Base-by-base conservation (phyloP, 2,329 filamentous ascomycete species). In the Conoideocrella luteorostrata region DNA sequence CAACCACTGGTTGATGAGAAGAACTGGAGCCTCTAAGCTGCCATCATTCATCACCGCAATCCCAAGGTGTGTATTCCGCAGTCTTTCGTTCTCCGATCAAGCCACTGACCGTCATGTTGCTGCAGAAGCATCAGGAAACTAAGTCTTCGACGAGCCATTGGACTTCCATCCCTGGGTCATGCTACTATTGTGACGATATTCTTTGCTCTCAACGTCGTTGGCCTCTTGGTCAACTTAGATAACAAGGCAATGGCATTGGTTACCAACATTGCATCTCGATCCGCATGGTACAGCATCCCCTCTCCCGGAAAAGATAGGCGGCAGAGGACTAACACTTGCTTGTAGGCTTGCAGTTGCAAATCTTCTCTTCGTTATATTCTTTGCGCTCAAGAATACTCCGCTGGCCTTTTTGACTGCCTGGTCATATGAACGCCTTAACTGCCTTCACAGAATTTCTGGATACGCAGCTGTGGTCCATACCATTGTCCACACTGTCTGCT, bases 341-440 rank as follows among this genome's bases (percentile, higher is more conserved):
- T 6, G 22, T 23, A 70, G 67, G 67, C 55, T 70, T 45, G 55
- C 62, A 1, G 50, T 68, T 13, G 54, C 48, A 10, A 81, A 81
- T 50, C 56, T 78, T 23, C 59, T 65, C 11, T 59, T 82, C 13
- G 65, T 77, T 11, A 62, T 78, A 11, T 72, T 80, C 39, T 60
- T 82, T 13, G 66, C 71, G 1, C 62, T 81, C 33, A 80, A 79
- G 51, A 79, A 80, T 52, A 80, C 77, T 0, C 78, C 77, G 0
- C 56, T 81, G 15, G 71, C 71, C 0, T 69, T 70, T 46, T 50
- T 82, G 10, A 72, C 72, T 1, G 61, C 68, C 2, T 75, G 72
- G 52, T 79, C 76, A 5, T 77, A 82, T 54, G 77, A 81, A 47
- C 68, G 74, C 17, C 68, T 82, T 41, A 80, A 79, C 51, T 65